These are phyloP conservation scores for Talaromyces sp. DNA, from an alignment of 2,329 filamentous ascomycete genomes.

Conservation along the genomic window DNA sequence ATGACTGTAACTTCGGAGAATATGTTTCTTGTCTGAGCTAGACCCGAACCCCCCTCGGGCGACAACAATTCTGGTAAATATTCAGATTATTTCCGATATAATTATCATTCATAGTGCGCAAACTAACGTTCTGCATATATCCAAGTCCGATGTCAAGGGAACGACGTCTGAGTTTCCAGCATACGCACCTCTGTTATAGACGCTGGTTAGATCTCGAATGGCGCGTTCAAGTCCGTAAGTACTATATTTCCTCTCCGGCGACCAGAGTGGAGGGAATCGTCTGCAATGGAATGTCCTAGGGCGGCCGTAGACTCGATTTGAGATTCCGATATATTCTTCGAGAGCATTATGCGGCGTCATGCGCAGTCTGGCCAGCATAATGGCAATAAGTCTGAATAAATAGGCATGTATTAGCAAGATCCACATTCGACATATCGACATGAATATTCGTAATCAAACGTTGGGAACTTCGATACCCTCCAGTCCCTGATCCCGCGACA, in stretches of 20 bases:
- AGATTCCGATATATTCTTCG: conserved; percentile 27
- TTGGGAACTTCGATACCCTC: background rate
- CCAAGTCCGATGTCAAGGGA: background rate
- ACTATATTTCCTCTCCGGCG: background rate
- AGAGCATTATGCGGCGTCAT: conserved; percentile 37
- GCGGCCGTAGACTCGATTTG: conserved; percentile 27
- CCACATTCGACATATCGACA: background rate
- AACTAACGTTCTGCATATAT: background rate
- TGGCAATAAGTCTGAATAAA: background rate
- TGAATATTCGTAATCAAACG: background rate
- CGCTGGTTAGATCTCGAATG: background rate
- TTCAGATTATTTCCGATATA: background rate
- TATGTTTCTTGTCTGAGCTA: background rate
- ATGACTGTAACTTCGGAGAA: background rate
- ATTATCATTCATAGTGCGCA: background rate
- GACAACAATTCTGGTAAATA: background rate
- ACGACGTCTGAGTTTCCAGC: background rate
- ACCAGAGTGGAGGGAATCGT: conserved; percentile 1
- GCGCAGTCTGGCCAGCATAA: conserved; percentile 31
- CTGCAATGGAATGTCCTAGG: conserved; percentile 10
- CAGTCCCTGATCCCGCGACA: background rate
- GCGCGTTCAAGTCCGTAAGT: background rate
- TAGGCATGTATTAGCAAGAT: background rate
- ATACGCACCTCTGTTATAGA: background rate
- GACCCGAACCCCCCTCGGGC: background rate